These are phyloP conservation scores for Lithocarpus polystachyus DNA, from an alignment of 306 rosid genomes.

Conservation along the genomic window DNA sequence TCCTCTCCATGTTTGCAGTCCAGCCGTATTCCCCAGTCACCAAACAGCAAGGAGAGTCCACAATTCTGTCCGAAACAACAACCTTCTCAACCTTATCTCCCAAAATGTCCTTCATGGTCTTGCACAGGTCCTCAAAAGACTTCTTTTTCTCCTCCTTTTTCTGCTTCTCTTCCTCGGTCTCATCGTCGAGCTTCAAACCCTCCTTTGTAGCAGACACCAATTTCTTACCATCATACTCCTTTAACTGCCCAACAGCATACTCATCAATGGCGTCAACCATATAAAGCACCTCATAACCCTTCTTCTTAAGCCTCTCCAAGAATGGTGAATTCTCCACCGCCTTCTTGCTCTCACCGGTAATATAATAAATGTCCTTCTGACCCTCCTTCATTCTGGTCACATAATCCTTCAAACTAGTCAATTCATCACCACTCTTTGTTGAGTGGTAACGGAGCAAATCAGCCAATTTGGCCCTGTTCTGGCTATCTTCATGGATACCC, in stretches of 20 bases:
- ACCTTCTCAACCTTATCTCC: conserved; percentile 73
- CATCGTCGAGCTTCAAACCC: conserved; percentile 62
- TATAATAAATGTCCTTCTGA: conserved; percentile 66
- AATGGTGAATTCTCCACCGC: conserved; percentile 77
- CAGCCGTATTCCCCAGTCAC: conserved; percentile 76
- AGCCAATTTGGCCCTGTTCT: conserved; percentile 60
- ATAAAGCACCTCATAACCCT: conserved; percentile 61
- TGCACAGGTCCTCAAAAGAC: conserved; percentile 62
- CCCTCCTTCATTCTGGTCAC: conserved; percentile 74
- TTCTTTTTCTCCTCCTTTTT: conserved; percentile 60
- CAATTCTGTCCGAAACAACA: conserved; percentile 62
- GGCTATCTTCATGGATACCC: conserved; percentile 76
- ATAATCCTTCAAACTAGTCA: conserved; percentile 70
- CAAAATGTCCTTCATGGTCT: conserved; percentile 51
- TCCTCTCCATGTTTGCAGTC: conserved; percentile 76
- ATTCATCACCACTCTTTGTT: conserved; percentile 65
- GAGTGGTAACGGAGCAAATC: conserved; percentile 66
- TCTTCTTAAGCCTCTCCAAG: conserved; percentile 67
- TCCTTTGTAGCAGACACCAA: conserved; percentile 70
- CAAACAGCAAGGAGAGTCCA: conserved; percentile 68
- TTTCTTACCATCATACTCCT: conserved; percentile 71
- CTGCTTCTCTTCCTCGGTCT: conserved; percentile 60
- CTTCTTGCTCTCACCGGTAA: conserved; percentile 71
- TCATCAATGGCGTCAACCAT: conserved; percentile 78
- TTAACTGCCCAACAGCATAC: conserved; percentile 62